Conservation (phyloP, 495 filamentous ascomycete genomes). For the Podospora appendiculata region DNA sequence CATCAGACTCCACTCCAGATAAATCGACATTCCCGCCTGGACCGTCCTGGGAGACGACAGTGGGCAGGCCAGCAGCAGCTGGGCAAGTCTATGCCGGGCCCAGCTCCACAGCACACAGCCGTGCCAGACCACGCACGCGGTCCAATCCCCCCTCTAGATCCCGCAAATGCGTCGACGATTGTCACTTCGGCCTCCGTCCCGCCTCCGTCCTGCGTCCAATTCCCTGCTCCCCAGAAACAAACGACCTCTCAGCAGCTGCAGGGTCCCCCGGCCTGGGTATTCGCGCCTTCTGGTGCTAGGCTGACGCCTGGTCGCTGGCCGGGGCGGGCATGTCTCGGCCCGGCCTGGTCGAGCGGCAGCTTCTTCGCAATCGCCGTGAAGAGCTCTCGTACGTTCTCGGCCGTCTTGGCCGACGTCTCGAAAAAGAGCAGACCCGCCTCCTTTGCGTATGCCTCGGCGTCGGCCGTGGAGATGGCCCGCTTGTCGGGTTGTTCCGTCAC, state of each 20-base stretch:
- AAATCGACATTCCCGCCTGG: constrained; percentile 3
- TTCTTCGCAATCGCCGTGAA: constrained; percentile 99
- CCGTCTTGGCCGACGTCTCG: constrained; percentile 94
- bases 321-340: constrained; percentile 70
- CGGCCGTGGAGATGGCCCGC: constrained; percentile 77
- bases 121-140: constrained; percentile 1
- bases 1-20: constrained; percentile 21
- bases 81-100: constrained; percentile 13
- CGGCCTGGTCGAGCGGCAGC: constrained; percentile 88
- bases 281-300: constrained; percentile 66
- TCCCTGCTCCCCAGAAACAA: not conserved
- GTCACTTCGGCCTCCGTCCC: not conserved
- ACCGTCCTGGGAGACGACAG: no score
- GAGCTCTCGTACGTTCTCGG: constrained; percentile 88
- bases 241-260: constrained; percentile 58
- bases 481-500: constrained; percentile 86
- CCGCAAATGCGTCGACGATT: not conserved
- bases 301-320: constrained; percentile 74
- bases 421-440: constrained; percentile 95
- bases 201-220: not conserved
- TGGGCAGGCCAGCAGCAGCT: not conserved
- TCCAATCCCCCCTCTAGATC: constrained; percentile 2
- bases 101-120: constrained; percentile 6
- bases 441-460: constrained; percentile 89
- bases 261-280: constrained; percentile 63